These are phyloP conservation scores for Penicillium soppii DNA, from an alignment of 495 filamentous ascomycete species.

Conservation along the genomic window DNA sequence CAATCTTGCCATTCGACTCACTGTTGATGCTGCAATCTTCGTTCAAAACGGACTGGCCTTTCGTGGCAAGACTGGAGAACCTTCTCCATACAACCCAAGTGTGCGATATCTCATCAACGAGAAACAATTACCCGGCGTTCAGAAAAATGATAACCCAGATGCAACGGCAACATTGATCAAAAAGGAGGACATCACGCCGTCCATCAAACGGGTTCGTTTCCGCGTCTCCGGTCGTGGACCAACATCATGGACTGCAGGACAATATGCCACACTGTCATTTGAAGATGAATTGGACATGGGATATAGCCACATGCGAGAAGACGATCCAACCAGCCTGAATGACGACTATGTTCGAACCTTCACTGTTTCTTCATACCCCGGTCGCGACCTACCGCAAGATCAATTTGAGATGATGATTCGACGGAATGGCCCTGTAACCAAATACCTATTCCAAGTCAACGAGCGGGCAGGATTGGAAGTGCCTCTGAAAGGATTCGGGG, in stretches of 20 bases:
- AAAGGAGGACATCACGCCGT: slow-evolving; percentile 59
- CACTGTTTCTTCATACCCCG: slow-evolving; percentile 63
- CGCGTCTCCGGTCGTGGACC: slow-evolving; percentile 44
- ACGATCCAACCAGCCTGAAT: slow-evolving; percentile 73
- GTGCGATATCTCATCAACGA: slow-evolving; percentile 57
- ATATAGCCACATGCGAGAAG: slow-evolving; percentile 78
- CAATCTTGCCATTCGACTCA: slow-evolving; percentile 69
- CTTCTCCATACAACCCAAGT: slow-evolving; percentile 70
- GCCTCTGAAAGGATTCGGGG: slow-evolving; percentile 69
- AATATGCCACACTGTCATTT: slow-evolving; percentile 75
- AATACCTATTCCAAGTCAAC: slow-evolving; percentile 59
- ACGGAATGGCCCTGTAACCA: slow-evolving; percentile 65
- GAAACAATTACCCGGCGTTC: slow-evolving; percentile 23
- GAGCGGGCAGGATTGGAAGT: slow-evolving; percentile 56
- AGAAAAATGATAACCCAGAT: slow-evolving; percentile 17
- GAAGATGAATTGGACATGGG: slow-evolving; percentile 62
- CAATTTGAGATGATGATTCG: slow-evolving; percentile 72
- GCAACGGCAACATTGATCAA: slow-evolving; percentile 51
- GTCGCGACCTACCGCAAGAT: slow-evolving; percentile 30
- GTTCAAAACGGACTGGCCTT: slow-evolving; percentile 65
- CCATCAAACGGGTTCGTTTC: slow-evolving; percentile 63
- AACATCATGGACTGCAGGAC: slow-evolving; percentile 60
- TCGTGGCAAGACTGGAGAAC: slow-evolving; percentile 55
- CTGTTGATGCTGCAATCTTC: slow-evolving; percentile 56
- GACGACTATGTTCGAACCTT: slow-evolving; percentile 83